A percentile compares a stretch with the other conserved stretches of the same genome.
phyloP scores from a whole-genome alignment of 2,329 filamentous ascomycete species.

The Colletotrichum musae region DNA sequence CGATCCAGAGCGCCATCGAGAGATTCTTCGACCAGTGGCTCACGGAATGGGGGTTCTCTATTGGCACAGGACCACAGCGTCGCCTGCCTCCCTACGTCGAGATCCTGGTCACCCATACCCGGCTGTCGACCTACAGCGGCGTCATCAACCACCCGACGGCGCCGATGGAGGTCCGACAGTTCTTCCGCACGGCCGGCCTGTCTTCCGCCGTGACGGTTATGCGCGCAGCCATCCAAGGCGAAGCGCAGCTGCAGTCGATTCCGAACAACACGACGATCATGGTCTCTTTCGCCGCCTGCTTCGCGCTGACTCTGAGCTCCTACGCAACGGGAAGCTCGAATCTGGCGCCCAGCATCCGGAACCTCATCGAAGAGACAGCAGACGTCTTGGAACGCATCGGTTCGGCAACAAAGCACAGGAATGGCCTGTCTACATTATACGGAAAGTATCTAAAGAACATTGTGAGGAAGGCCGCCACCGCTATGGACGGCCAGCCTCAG shows the following conservation, averaged over 20 bases:
- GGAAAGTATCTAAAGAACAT: conserved; percentile 62
- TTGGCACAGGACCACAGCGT: conserved; percentile 68
- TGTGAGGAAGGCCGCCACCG: conserved; percentile 54
- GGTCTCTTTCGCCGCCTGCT: conserved; percentile 82
- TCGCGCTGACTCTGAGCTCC: conserved; percentile 75
- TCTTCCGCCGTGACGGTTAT: conserved; percentile 83
- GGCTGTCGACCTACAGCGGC: conserved; percentile 80
- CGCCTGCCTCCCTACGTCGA: conserved; percentile 81
- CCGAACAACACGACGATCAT: conserved; percentile 85
- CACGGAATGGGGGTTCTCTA: conserved; percentile 71
- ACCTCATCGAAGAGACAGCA: conserved; percentile 77
- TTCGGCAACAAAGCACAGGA: conserved; percentile 74
- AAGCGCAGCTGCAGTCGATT: conserved; percentile 79
- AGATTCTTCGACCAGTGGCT: conserved; percentile 77
- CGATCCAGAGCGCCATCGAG: conserved; percentile 73
- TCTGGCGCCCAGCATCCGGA: conserved; percentile 73
- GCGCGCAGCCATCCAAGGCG: conserved; percentile 80
- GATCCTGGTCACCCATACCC: conserved; percentile 80
- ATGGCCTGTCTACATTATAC: conserved; percentile 72
- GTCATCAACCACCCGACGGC: conserved; percentile 83
- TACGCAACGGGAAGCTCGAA: conserved; percentile 70
- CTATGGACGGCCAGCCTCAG: conserved; percentile 32
- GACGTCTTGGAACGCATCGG: conserved; percentile 79
- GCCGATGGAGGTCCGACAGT: conserved; percentile 78
- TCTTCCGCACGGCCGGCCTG: conserved; percentile 79